Conservation (phyloP, 2,329 filamentous ascomycete genomes). For the Alternaria metachromatica region DNA sequence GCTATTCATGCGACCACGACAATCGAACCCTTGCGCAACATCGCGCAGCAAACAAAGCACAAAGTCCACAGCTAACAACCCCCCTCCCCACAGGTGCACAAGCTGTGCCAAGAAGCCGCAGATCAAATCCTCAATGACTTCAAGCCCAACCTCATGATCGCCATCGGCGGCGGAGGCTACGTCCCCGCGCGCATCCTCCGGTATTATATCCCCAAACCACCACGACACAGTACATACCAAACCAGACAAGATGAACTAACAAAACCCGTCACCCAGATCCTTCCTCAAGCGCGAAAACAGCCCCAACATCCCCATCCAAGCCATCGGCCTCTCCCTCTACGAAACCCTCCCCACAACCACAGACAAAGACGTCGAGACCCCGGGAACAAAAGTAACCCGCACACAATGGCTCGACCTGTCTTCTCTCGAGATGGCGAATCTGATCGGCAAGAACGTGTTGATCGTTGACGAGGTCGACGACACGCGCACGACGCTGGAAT, state of each 20-base stretch:
- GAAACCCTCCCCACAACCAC: slow-evolving; percentile 72
- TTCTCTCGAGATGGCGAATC: slow-evolving; percentile 83
- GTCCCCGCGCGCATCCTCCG: slow-evolving; percentile 95
- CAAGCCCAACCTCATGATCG: slow-evolving; percentile 95
- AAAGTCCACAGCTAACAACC: slow-evolving; percentile 11
- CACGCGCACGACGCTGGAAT: slow-evolving; percentile 91
- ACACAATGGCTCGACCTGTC: slow-evolving; percentile 97
- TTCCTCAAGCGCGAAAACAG: slow-evolving; percentile 89
- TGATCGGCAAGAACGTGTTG: slow-evolving; percentile 88
- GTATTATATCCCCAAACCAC: slow-evolving; percentile 45
- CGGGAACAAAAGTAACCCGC: slow-evolving; percentile 92
- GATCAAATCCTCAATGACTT: slow-evolving; percentile 81
- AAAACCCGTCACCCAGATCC: too few relatives aligned
- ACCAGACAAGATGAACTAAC: neutral
- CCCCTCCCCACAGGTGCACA: slow-evolving; percentile 75
- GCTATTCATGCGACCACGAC: neutral
- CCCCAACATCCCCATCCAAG: slow-evolving; percentile 98
- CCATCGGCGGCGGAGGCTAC: slow-evolving; percentile 96
- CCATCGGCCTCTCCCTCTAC: slow-evolving; percentile 96
- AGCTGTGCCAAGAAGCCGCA: slow-evolving; percentile 89
- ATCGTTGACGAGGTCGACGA: slow-evolving; percentile 97
- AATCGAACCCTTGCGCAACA: neutral
- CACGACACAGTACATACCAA: neutral
- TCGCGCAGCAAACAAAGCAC: neutral
- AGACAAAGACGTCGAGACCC: slow-evolving; percentile 72